Evolutionary conservation across 805 yeast genomes (phyloP).

Genomic region (Candida caryicola): DNA sequence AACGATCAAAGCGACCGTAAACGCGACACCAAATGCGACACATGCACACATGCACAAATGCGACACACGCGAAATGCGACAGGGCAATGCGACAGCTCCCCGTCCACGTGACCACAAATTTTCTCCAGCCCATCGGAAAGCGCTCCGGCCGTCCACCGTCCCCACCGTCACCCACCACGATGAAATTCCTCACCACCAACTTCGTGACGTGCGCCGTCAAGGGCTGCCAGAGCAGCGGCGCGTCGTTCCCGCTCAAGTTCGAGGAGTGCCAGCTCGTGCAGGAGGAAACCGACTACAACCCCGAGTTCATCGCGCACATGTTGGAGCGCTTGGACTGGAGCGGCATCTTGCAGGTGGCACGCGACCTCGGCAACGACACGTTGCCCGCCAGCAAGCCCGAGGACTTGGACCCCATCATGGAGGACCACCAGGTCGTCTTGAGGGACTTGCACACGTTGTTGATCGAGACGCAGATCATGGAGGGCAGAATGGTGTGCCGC

Average conservation of each 20-base stretch:
- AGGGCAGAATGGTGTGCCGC: slow-evolving; percentile 86
- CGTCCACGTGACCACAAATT: slow-evolving; percentile 3
- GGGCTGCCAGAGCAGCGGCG: slow-evolving; percentile 67
- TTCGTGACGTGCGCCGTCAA: slow-evolving; percentile 92
- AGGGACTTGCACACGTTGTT: slow-evolving; percentile 74
- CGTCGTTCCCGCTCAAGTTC: slow-evolving; percentile 78
- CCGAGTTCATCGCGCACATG: slow-evolving; percentile 74
- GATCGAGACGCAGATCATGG: slow-evolving; percentile 79
- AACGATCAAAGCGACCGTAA: no score
- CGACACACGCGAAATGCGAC: no score
- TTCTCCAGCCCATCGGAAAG: slow-evolving; percentile 3
- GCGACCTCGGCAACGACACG: slow-evolving; percentile 47
- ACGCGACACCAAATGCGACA: neutral
- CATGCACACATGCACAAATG: no score
- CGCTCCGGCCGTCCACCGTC: neutral
- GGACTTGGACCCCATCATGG: slow-evolving; percentile 50
- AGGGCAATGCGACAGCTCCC: no score
- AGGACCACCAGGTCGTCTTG: slow-evolving; percentile 53
- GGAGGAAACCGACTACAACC: slow-evolving; percentile 78
- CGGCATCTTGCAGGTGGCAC: slow-evolving; percentile 75
- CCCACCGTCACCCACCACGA: slow-evolving; percentile 21
- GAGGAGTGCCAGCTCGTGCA: slow-evolving; percentile 66
- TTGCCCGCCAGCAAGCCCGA: slow-evolving; percentile 53
- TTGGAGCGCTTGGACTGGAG: slow-evolving; percentile 85
- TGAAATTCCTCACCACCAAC: slow-evolving; percentile 95